Evolutionary conservation across 768 basidiomycete genomes (phyloP).

Genomic region (Tremella yokohamensis): DNA sequence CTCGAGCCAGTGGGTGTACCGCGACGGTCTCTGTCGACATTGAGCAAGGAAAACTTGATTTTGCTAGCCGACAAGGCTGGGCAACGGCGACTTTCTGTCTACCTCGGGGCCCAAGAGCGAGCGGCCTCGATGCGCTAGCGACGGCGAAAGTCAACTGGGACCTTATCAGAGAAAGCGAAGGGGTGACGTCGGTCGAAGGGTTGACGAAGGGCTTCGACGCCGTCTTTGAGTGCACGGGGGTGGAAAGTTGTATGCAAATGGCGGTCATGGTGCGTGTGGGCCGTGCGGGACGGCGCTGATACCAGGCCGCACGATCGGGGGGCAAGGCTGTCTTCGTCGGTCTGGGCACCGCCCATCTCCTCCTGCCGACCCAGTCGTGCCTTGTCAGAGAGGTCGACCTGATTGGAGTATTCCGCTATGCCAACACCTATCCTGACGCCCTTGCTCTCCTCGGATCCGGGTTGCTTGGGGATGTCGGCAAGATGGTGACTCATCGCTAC

Average conservation of each 20-base stretch:
- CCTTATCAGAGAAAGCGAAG: conserved; percentile 55
- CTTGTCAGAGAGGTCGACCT: conserved; percentile 88
- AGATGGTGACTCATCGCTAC: conserved; percentile 61
- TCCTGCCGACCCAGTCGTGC: conserved; percentile 79
- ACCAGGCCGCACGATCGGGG: conserved; percentile 74
- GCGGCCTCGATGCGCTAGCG: conserved; percentile 40
- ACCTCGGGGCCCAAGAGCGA: conserved; percentile 53
- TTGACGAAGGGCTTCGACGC: conserved; percentile 69
- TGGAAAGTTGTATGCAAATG: conserved; percentile 86
- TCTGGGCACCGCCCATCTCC: conserved; percentile 82
- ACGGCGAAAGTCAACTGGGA: conserved; percentile 45
- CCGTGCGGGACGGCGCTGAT: not conserved
- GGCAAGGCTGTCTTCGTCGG: conserved; percentile 91
- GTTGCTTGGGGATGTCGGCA: conserved; percentile 62
- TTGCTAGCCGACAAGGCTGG: conserved; percentile 72
- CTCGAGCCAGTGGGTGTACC: conserved; percentile 64
- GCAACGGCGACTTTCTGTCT: conserved; percentile 67
- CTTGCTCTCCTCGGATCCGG: conserved; percentile 70
- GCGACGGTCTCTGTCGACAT: conserved; percentile 79
- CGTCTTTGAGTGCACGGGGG: conserved; percentile 93
- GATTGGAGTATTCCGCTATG: conserved; percentile 68
- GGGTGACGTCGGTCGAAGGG: conserved; percentile 57
- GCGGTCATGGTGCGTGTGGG: conserved; percentile 70
- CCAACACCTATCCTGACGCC: conserved; percentile 82
- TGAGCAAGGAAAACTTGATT: conserved; percentile 73